Percentiles rank a stretch among this genome's conserved stretches.
These are phyloP conservation scores for Fragaria iinumae DNA, from an alignment of 306 rosid genomes.

Conservation along the genomic window DNA sequence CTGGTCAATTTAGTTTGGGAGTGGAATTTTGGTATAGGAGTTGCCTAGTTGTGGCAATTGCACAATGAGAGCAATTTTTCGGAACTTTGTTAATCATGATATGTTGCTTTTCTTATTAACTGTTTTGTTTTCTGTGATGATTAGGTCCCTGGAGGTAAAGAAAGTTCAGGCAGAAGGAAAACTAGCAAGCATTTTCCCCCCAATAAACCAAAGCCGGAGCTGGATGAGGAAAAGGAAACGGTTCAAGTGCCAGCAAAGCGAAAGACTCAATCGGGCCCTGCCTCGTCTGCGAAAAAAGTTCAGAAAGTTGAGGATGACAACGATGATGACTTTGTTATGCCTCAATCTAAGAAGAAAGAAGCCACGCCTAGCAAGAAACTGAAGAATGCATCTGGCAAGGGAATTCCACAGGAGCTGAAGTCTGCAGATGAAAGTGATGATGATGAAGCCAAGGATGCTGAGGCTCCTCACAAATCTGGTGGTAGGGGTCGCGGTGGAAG, in stretches of 20 bases:
- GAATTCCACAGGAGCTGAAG: conserved; percentile 43
- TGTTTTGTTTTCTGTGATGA: neutral
- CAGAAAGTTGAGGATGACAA: conserved; percentile 42
- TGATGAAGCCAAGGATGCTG: conserved; percentile 40
- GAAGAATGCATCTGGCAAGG: conserved; percentile 70
- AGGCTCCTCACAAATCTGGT: conserved; percentile 47
- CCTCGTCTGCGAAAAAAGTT: conserved; percentile 42
- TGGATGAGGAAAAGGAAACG: conserved; percentile 45
- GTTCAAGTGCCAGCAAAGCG: conserved; percentile 65
- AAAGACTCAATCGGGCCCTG: conserved; percentile 47
- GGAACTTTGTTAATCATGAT: neutral
- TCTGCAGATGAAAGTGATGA: conserved; percentile 56
- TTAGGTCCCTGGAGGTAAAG: conserved; percentile 55
- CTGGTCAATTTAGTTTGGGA: neutral
- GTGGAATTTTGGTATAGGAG: neutral
- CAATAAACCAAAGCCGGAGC: conserved; percentile 41
- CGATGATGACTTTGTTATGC: conserved; percentile 43
- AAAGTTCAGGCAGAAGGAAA: conserved; percentile 63
- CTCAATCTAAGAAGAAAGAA: conserved; percentile 42
- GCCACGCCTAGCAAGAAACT: conserved; percentile 64
- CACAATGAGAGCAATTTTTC: neutral
- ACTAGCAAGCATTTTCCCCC: conserved; percentile 71
- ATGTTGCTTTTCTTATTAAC: neutral
- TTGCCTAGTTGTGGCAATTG: neutral
- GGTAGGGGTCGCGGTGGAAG: conserved; percentile 88